These are phyloP conservation scores for Coleophoma cylindrospora DNA, from an alignment of 2,329 filamentous ascomycete genomes.

Conservation along the genomic window DNA sequence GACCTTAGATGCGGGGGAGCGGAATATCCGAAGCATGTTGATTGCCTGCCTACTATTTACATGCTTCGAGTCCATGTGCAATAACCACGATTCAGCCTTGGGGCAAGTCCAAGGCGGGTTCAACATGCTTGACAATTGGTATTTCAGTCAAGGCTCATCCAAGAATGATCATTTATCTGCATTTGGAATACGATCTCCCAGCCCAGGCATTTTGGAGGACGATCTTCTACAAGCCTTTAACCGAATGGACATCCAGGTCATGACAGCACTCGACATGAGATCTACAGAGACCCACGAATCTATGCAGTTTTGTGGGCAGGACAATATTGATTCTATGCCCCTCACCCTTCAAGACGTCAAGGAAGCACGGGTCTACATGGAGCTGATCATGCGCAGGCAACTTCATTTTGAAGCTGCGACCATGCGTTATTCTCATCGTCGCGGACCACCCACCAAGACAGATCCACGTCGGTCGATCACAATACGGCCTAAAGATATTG, in stretches of 20 bases:
- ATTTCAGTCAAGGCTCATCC: not conserved
- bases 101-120: constrained; percentile 49
- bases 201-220: constrained; percentile 1
- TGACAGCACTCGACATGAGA: constrained; percentile 4
- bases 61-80: constrained; percentile 62
- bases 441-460: not conserved
- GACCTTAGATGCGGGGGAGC: constrained; percentile 33
- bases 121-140: constrained; percentile 2
- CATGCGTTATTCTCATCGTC: not conserved
- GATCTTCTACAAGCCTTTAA: constrained; percentile 2
- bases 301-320: not conserved
- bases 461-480: not conserved
- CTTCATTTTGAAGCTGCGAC: not conserved
- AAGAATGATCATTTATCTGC: not conserved
- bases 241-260: constrained; percentile 5
- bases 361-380: not conserved
- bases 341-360: not conserved
- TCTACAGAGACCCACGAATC: not conserved
- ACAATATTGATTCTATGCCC: constrained; percentile 3
- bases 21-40: constrained; percentile 42
- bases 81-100: constrained; percentile 55
- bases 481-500: not conserved
- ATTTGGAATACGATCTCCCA: not conserved
- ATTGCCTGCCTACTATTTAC: constrained; percentile 58
- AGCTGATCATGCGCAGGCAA: not conserved